Base-by-base conservation (phyloP, 768 basidiomycete species). In the Pisolithus albus region DNA sequence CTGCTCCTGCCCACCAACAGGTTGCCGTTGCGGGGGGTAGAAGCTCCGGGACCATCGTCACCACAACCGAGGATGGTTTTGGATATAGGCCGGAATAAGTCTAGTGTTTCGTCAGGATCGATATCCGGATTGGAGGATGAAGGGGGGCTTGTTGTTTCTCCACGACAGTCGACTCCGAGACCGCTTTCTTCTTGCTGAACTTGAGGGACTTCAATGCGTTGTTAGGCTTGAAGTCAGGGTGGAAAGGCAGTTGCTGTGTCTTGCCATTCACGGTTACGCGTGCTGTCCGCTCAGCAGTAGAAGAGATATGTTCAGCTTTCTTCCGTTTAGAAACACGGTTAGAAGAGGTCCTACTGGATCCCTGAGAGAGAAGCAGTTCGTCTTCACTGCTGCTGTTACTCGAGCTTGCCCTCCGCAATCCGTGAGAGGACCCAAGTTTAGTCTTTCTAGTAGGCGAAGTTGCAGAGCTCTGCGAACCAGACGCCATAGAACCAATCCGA, bases 101-200 rank as follows among this genome's bases (percentile, higher is more conserved):
- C 65, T 44, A 65, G 65, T 42, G 65, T 64, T 11, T 43, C 19
- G 13, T 43, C 42, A 43, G 23, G 42, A 37, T 54, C 56, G 23
- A 44, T 18, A 28, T 45, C 54, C 11, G 23, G 13, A 1, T 57
- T 32, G 16, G 63, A 67, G 7, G 60, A 67, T 0, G 67, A 52
- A 0, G 52, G 55, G 11, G 61, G 5, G 52, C 5, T 9, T 30
- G 55, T 2, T 11, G 23, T 4, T 61, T 24, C 19, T 24, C 59
- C 21, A 23, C 10, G 1, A 24, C 5, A 13, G 28, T 7, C 8
- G 60, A 54, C 1, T 4, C 30, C 24, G 41, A 10, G 50, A 48
- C 32, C 1, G 15, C 30, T 26, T 56, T 60, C 51, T 65, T 72
- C 23, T 61, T 74, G 59, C 60, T 76, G 73, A 75, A 53, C 65